Base-by-base conservation (phyloP, 345 rosid genomes). In the Brassica rapa region DNA sequence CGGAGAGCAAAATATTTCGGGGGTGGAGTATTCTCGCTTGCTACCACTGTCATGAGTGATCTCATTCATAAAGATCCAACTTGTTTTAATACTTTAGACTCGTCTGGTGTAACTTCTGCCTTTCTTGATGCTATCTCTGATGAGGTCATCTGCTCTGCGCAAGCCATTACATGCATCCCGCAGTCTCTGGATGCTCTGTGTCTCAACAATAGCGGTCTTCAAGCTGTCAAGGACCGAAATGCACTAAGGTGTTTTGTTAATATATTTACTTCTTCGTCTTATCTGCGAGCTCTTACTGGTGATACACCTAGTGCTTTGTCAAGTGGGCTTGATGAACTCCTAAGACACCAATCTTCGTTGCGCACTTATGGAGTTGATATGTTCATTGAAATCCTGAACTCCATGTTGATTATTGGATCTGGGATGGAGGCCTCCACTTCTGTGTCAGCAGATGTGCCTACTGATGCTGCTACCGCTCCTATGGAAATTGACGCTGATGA, bases 21-120 rank as follows among this genome's bases (percentile, higher is more conserved):
- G 60, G 98, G 98, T 46, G 98, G 98, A 65, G 95, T 92, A 56
- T 94, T 94, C 84, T 86, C 98, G 12, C 98, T 92, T 85, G 95
- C 98, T 33, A 97, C 95, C 24, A 92, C 90, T 78, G 97, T 92
- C 60, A 91, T 91, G 95, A 92, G 98, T 84, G 98, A 94, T 86
- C 87, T 92, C 72, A 92, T 94, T 82, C 98, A 94, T 86, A 92
- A 94, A 83, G 98, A 94, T 79, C 98, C 97, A 70, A 94, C 97
- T 11, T 87, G 95, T 82, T 94, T 86, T 83, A 78, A 92, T 77
- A 84, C 92, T 66, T 85, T 94, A 73, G 97, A 94, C 82, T 92
- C 91, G 14, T 91, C 90, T 79, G 94, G 95, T 73, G 89, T 94
- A 76, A 95, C 97, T 75, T 86, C 98, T 86, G 89, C 97, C 33